phyloP scores from a whole-genome alignment of 345 rosid genomes.

The Bruguiera gymnorhiza region DNA sequence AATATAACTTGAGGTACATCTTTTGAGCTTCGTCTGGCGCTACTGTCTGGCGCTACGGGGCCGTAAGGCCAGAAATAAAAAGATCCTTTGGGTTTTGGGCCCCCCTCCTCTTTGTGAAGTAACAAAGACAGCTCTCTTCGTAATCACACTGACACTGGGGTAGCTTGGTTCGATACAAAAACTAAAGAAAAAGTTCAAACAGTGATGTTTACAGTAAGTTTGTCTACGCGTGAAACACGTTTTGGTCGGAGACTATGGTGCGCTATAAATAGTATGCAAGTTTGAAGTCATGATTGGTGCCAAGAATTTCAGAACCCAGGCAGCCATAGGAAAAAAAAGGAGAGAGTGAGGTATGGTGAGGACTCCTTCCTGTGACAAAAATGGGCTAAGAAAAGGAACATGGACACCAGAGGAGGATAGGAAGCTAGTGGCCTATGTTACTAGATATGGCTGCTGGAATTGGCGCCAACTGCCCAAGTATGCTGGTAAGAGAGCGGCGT shows the following conservation, averaged over 20 bases:
- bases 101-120: too few species aligned
- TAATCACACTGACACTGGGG: neutral
- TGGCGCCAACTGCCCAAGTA: slow-evolving; percentile 62
- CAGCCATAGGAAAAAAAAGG: neutral
- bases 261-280: slow-evolving; percentile 15
- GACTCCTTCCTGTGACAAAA: slow-evolving; percentile 43
- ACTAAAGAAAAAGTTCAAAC: neutral
- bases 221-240: slow-evolving; percentile 22
- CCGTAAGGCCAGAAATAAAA: too few species aligned
- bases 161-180: neutral
- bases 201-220: neutral
- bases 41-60: too few species aligned
- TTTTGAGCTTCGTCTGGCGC: too few species aligned
- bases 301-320: neutral
- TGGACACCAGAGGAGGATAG: slow-evolving; percentile 64
- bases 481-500: slow-evolving; percentile 38
- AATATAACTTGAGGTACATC: too few species aligned
- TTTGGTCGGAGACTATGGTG: neutral
- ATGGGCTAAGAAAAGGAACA: slow-evolving; percentile 50
- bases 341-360: slow-evolving; percentile 37
- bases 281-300: neutral
- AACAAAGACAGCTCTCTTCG: too few species aligned
- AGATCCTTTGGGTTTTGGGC: too few species aligned
- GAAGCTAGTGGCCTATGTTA: slow-evolving; percentile 45
- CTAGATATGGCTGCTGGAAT: slow-evolving; percentile 52